These are phyloP conservation scores for Nicotiana noctiflora DNA, from an alignment of 257 asterid genomes.

Conservation along the genomic window DNA sequence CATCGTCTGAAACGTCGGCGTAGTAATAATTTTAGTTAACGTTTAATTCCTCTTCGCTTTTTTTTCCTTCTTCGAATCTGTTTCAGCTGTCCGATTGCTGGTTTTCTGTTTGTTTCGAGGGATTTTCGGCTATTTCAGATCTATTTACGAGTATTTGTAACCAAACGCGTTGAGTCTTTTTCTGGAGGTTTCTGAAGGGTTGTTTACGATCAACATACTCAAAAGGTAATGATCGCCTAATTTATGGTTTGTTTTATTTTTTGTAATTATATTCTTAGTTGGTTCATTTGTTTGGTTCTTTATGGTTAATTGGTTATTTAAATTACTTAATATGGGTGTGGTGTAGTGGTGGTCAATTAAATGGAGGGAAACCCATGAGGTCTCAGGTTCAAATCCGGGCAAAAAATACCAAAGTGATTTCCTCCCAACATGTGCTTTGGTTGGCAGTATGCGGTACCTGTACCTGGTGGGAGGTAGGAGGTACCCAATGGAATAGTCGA, in stretches of 20 bases:
- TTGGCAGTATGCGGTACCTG: no score
- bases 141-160: background rate
- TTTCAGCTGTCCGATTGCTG: slow-evolving; percentile 2
- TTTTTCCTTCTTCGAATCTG: slow-evolving; percentile 12
- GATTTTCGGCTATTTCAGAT: slow-evolving; percentile 1
- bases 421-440: no score
- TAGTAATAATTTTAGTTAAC: slow-evolving; percentile 75
- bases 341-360: no score
- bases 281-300: background rate
- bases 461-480: no score
- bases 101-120: slow-evolving; percentile 9
- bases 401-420: no score
- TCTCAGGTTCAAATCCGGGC: no score
- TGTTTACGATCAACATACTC: background rate
- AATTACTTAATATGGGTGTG: background rate
- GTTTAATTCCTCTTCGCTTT: background rate
- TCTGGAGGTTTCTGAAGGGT: background rate
- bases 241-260: background rate
- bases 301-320: background rate
- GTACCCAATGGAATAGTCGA: no score
- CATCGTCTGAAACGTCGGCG: slow-evolving; percentile 82
- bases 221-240: background rate
- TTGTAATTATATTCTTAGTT: background rate
- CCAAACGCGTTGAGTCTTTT: background rate
- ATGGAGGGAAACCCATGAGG: no score